Base-by-base conservation (phyloP, 2,329 filamentous ascomycete genomes). In the Pseudocercospora cruenta region DNA sequence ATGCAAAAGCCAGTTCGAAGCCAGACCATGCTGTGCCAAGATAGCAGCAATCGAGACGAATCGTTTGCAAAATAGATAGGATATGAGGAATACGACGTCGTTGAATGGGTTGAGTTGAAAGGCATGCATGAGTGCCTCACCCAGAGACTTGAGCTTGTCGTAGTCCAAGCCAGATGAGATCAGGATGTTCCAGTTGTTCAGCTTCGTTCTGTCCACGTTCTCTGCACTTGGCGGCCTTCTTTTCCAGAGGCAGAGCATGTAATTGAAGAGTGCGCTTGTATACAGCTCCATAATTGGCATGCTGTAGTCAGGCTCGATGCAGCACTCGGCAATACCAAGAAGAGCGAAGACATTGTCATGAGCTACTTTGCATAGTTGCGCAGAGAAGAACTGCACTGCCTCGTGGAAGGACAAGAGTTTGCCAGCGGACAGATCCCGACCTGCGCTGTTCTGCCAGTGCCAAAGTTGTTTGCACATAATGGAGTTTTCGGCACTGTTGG, bases 211-310 rank as follows among this genome's bases (percentile, higher is more conserved):
- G 14, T 26, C 45, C 16, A n/a, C 60, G 6, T 43, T 33, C 6
- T 36, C 4, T 19, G 14, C 22, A 1, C 9, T 36, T 10, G 8
- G 8, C 19, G 60, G 33, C 24, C 24, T 47, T 12, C 28, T 22
- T 39, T 51, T 45, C 60, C 60, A 63, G 14, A 63, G 22, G 14
- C 49, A 63, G 3, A 63, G 36, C 53, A 63, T 19, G 16, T 57
- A 63, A 4, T 63, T 63, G 36, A 45, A 63, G 9, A 58, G 60
- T 1, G 60, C 60, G 26, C 49, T 33, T 0, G 60, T 58, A 26
- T 63, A 63, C 2, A 65, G 63, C 16, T 65, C 63, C 43, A 65
- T 36, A 31, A 65, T n/a, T 22, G 63, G 58, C 63, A 60, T 65
- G 31, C 61, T 58, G 33, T 65, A 65, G n/a, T 65, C 58, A 2